These are phyloP conservation scores for Colletotrichum sp. DNA, from an alignment of 2,329 filamentous ascomycete species.

Conservation along the genomic window DNA sequence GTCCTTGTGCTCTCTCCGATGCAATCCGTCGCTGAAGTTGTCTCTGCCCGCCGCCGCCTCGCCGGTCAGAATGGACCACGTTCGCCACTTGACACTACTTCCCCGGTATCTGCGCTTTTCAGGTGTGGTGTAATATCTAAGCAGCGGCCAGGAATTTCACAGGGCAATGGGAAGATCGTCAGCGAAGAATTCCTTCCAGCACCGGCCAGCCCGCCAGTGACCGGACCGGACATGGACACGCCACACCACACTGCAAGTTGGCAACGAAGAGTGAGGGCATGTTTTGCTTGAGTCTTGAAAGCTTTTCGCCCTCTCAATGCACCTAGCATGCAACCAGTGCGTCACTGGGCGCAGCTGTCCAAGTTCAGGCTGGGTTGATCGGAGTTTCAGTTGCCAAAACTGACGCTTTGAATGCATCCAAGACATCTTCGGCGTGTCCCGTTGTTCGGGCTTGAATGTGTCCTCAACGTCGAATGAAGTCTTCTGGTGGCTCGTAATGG, in stretches of 20 bases:
- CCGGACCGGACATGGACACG: constrained; percentile 9
- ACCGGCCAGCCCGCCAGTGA: background rate
- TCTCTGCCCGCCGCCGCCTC: background rate
- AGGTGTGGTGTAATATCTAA: background rate
- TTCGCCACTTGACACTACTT: constrained; percentile 3
- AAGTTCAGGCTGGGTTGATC: background rate
- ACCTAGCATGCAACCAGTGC: background rate
- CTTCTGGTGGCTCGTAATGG: background rate
- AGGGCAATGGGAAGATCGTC: background rate
- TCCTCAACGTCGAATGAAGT: background rate
- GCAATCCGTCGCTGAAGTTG: background rate
- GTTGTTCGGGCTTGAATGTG: background rate
- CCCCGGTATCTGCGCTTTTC: background rate
- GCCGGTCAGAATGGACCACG: background rate
- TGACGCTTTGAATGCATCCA: constrained; percentile 14
- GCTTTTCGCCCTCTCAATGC: background rate
- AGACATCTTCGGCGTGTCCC: background rate
- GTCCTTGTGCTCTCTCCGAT: background rate
- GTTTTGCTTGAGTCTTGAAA: background rate
- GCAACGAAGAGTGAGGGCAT: background rate
- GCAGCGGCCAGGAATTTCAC: background rate
- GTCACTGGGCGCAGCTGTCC: constrained; percentile 11
- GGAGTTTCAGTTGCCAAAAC: constrained; percentile 9
- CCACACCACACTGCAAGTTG: background rate
- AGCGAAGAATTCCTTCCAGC: background rate